phyloP scores from a whole-genome alignment of 2,329 filamentous ascomycete species.

The Monosporascus cannonballus region DNA sequence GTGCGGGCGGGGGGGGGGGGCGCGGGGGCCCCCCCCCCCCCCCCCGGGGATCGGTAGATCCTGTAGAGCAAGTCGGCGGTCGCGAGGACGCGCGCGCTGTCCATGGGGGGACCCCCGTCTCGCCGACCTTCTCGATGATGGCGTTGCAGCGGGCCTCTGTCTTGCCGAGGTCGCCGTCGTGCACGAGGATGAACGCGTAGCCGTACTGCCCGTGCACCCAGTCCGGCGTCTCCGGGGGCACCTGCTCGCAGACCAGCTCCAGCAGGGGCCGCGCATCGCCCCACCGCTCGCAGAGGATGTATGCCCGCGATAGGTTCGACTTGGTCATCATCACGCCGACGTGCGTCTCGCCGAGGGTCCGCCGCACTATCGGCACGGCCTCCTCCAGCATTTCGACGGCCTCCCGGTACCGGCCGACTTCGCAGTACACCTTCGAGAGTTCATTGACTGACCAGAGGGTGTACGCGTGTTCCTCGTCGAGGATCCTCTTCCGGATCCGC shows the following conservation, averaged over 20 bases:
- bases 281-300: slow-evolving; percentile 4
- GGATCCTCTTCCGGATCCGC: neutral
- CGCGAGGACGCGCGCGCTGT: slow-evolving; percentile 4
- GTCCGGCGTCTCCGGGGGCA: slow-evolving; percentile 6
- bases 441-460: slow-evolving; percentile 27
- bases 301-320: slow-evolving; percentile 5
- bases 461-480: slow-evolving; percentile 29
- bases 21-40: too few relatives aligned
- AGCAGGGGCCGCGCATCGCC: slow-evolving; percentile 2
- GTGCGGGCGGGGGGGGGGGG: too few relatives aligned
- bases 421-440: slow-evolving; percentile 23
- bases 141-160: slow-evolving; percentile 5
- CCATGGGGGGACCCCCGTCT: neutral
- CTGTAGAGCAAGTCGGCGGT: slow-evolving; percentile 4
- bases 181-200: slow-evolving; percentile 7
- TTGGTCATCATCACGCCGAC: slow-evolving; percentile 10
- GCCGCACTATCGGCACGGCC: slow-evolving; percentile 13
- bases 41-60: slow-evolving; percentile 7
- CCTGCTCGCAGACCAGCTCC: slow-evolving; percentile 2
- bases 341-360: slow-evolving; percentile 6
- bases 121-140: slow-evolving; percentile 5
- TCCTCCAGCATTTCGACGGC: slow-evolving; percentile 9
- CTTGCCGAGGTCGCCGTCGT: slow-evolving; percentile 7
- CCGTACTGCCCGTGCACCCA: slow-evolving; percentile 13
- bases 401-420: slow-evolving; percentile 17